Conservation (phyloP, 108 stramenopile genomes). For the Nannochloropsis oceanica region DNA sequence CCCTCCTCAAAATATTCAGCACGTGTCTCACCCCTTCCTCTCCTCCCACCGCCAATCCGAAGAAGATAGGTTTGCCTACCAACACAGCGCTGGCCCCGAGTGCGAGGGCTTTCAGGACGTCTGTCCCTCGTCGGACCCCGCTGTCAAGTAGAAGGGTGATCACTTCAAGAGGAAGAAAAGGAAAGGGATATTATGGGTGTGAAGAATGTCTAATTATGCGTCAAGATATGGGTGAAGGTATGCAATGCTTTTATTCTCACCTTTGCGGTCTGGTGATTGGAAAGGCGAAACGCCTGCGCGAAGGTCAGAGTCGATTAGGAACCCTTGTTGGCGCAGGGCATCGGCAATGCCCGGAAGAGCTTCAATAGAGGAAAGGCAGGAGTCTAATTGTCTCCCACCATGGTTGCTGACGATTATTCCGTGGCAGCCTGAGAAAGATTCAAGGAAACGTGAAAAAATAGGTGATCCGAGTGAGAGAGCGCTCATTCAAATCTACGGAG, state of each 20-base stretch:
- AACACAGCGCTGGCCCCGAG: slow-evolving; percentile 30
- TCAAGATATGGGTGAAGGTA: no score
- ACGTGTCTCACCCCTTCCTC: slow-evolving; percentile 18
- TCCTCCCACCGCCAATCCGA: slow-evolving; percentile 21
- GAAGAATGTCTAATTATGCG: no score
- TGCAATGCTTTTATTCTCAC: no score
- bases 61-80: slow-evolving; percentile 30
- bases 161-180: no score
- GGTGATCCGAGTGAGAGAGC: background rate
- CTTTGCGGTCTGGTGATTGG: background rate
- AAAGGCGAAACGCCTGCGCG: background rate
- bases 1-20: slow-evolving; percentile 7
- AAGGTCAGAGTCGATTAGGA: background rate
- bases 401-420: slow-evolving; percentile 34
- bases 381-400: slow-evolving; percentile 28
- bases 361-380: slow-evolving; percentile 20
- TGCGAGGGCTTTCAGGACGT: slow-evolving; percentile 33
- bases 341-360: slow-evolving; percentile 18
- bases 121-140: slow-evolving; percentile 31
- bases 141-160: slow-evolving; percentile 9
- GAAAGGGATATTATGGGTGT: background rate
- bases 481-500: background rate
- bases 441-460: background rate
- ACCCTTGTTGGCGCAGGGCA: background rate
- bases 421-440: background rate